phyloP scores from a whole-genome alignment of 73 alveolate species.

The Stentor coeruleus region DNA sequence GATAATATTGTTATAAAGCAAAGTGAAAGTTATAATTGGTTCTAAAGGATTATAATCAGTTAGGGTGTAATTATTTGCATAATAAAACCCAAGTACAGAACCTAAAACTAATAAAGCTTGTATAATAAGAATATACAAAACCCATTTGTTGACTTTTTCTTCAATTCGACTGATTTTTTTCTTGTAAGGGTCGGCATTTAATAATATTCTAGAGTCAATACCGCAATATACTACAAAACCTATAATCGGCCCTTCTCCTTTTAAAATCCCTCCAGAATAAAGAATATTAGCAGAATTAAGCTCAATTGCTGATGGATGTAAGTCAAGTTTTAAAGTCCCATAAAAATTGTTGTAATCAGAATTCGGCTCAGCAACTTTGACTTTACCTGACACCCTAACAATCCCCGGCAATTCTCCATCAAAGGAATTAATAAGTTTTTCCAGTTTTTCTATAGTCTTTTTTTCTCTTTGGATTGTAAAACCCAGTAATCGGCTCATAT shows the following conservation, averaged over 20 bases:
- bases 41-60: background rate
- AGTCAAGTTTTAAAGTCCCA: background rate
- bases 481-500: conserved; percentile 97
- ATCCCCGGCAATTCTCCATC: too few relatives aligned
- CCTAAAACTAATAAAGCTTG: conserved; percentile 27
- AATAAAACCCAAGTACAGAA: conserved; percentile 28
- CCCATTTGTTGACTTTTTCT: conserved; percentile 33
- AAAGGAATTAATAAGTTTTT: too few relatives aligned
- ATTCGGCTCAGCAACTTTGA: conserved; percentile 13
- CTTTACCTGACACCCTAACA: too few relatives aligned
- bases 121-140: conserved; percentile 26
- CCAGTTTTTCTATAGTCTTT: too few relatives aligned
- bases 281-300: conserved; percentile 31
- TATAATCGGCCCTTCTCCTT: conserved; percentile 37
- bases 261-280: conserved; percentile 44
- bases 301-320: background rate
- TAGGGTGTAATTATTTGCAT: background rate
- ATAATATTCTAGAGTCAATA: conserved; percentile 32
- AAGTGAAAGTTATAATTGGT: conserved; percentile 52
- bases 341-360: background rate
- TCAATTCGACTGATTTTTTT: conserved; percentile 38
- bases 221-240: conserved; percentile 57
- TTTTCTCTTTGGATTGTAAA: too few relatives aligned
- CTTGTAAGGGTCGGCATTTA: conserved; percentile 36
- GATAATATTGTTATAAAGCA: conserved; percentile 41